These are phyloP conservation scores for Jimgerdemannia lactiflua DNA, from an alignment of 192 early-diverging fungal species.

Conservation along the genomic window DNA sequence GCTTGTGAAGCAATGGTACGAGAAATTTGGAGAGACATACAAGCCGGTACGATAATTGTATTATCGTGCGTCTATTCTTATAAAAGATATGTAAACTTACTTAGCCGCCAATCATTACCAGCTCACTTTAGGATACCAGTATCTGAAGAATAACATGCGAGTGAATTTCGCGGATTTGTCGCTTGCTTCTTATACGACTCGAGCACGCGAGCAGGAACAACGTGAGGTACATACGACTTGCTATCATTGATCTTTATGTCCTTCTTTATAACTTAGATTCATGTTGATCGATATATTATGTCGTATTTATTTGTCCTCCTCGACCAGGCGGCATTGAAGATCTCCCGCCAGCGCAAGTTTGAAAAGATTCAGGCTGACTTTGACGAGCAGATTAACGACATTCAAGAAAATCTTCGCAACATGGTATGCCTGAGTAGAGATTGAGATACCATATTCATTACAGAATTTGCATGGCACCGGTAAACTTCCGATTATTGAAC, in stretches of 20 bases:
- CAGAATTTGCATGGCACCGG: too few species aligned
- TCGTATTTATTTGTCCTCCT: background rate
- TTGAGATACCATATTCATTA: too few species aligned
- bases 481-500: too few species aligned
- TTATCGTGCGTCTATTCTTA: too few species aligned
- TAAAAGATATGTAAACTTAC: background rate
- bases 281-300: background rate
- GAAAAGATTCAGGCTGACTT: slow-evolving; percentile 37
- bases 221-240: slow-evolving; percentile 15
- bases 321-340: slow-evolving; percentile 19
- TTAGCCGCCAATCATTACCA: background rate
- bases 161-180: slow-evolving; percentile 30
- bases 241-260: background rate
- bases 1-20: slow-evolving; percentile 53
- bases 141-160: slow-evolving; percentile 40
- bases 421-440: slow-evolving; percentile 23
- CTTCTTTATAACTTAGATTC: background rate
- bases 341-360: slow-evolving; percentile 29
- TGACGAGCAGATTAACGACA: slow-evolving; percentile 29
- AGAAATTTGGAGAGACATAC: slow-evolving; percentile 51
- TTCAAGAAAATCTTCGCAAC: slow-evolving; percentile 36
- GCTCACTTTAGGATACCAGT: slow-evolving; percentile 54
- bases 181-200: slow-evolving; percentile 28
- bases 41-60: slow-evolving; percentile 24
- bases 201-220: slow-evolving; percentile 21